Evolutionary conservation across 306 rosid species (phyloP).

Genomic region (Fragaria iinumae): DNA sequence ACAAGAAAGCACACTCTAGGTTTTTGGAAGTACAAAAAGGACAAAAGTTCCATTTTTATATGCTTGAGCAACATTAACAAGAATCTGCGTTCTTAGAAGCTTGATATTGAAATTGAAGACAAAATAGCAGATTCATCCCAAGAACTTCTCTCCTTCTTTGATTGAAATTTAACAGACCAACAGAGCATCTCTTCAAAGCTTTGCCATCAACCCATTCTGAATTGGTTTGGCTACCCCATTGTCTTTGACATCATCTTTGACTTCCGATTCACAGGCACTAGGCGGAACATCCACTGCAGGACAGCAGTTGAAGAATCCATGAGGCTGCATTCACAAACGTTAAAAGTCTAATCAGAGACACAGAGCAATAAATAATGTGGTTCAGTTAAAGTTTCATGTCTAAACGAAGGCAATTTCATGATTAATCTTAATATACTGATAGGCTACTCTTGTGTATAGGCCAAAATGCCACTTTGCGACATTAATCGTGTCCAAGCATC

Average conservation of each 20-base stretch:
- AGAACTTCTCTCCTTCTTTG: background rate
- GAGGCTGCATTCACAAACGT: slow-evolving; percentile 60
- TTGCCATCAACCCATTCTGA: slow-evolving; percentile 40
- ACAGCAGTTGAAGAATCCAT: slow-evolving; percentile 87
- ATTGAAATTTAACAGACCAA: background rate
- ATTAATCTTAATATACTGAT: background rate
- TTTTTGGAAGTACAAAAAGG: background rate
- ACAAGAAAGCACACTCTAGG: background rate
- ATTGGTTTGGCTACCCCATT: slow-evolving; percentile 27
- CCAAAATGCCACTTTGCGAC: background rate
- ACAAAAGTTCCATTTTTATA: background rate
- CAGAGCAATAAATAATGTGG: background rate
- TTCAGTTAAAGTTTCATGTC: background rate
- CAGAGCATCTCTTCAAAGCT: slow-evolving; percentile 29
- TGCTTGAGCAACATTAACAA: background rate
- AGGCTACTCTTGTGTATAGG: background rate
- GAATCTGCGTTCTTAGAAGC: background rate
- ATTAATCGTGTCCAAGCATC: background rate
- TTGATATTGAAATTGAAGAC: background rate
- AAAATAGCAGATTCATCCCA: background rate
- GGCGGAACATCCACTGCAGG: slow-evolving; percentile 83
- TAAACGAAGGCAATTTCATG: background rate
- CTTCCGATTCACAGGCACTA: slow-evolving; percentile 54
- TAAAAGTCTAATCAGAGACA: slow-evolving; percentile 1
- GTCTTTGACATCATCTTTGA: slow-evolving; percentile 38